Percentiles rank a stretch among this genome's conserved stretches.
These are phyloP conservation scores for Fomitopsis betulina DNA, from an alignment of 1,284 basidiomycete genomes.

Conservation along the genomic window DNA sequence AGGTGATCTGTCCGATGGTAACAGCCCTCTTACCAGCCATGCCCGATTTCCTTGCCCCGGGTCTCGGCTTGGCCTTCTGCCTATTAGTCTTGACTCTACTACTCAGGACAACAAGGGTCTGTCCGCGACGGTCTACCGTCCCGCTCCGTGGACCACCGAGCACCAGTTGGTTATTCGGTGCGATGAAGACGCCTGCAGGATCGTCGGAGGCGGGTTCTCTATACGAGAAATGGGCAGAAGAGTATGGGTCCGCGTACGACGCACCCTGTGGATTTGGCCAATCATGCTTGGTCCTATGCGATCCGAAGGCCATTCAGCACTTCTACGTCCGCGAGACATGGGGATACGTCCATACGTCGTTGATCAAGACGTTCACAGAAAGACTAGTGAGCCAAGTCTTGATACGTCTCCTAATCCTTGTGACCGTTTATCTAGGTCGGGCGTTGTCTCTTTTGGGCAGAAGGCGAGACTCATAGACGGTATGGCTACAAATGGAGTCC, in stretches of 20 bases:
- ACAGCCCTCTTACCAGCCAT: too few species aligned
- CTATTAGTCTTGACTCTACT: too few species aligned
- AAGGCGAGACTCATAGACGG: slow-evolving; percentile 45
- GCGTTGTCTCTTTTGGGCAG: slow-evolving; percentile 43
- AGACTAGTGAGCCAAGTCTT: slow-evolving; percentile 30
- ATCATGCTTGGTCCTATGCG: slow-evolving; percentile 40
- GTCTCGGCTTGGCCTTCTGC: too few species aligned
- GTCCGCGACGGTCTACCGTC: slow-evolving; percentile 16
- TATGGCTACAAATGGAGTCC: slow-evolving; percentile 18
- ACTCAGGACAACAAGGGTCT: neutral
- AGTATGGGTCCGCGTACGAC: slow-evolving; percentile 44
- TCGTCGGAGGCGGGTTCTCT: slow-evolving; percentile 11
- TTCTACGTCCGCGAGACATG: slow-evolving; percentile 46
- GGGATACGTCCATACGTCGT: slow-evolving; percentile 34
- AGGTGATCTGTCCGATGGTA: too few species aligned
- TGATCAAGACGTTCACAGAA: slow-evolving; percentile 34
- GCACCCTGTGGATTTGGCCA: slow-evolving; percentile 38
- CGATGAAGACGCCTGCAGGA: slow-evolving; percentile 7
- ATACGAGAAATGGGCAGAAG: slow-evolving; percentile 31
- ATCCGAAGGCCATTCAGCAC: slow-evolving; percentile 50
- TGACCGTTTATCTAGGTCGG: slow-evolving; percentile 34
- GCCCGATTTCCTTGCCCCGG: too few species aligned
- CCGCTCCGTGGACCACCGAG: slow-evolving; percentile 26
- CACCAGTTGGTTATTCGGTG: slow-evolving; percentile 25
- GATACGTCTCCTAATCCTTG: too few species aligned